Percentiles rank a stretch among this genome's conserved stretches.
Evolutionary conservation across 2,329 filamentous ascomycete genomes (phyloP).

Genomic region (Thermoascus crustaceus): DNA sequence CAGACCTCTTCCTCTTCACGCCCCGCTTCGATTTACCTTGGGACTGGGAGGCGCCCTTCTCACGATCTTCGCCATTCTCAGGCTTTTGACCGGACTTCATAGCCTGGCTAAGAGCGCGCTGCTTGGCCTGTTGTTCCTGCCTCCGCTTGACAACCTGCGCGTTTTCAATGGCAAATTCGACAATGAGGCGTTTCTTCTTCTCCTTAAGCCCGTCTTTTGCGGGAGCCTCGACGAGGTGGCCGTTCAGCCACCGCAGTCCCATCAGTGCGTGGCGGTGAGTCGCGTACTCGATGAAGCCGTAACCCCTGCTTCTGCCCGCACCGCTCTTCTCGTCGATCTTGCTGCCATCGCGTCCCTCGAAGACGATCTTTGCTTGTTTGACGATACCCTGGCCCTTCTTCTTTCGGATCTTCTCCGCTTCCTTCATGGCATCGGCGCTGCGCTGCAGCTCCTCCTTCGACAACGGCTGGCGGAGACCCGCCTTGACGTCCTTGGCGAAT

Average conservation of each 20-base stretch:
- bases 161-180: constrained; percentile 97
- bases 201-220: constrained; percentile 44
- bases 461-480: constrained; percentile 63
- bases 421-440: constrained; percentile 69
- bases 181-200: constrained; percentile 81
- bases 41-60: constrained; percentile 1
- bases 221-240: constrained; percentile 48
- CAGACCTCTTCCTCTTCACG: constrained; percentile 27
- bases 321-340: constrained; percentile 72
- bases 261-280: constrained; percentile 91
- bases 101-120: constrained; percentile 14
- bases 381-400: constrained; percentile 79
- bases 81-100: too few species aligned
- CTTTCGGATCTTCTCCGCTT: constrained; percentile 72
- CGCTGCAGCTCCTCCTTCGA: constrained; percentile 83
- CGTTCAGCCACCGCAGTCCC: constrained; percentile 90
- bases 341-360: constrained; percentile 75
- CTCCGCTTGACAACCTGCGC: constrained; percentile 86
- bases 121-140: constrained; percentile 25
- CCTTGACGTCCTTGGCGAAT: constrained; percentile 84
- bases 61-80: constrained; percentile 13
- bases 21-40: constrained; percentile 11
- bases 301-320: constrained; percentile 78
- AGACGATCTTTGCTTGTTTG: constrained; percentile 88
- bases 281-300: constrained; percentile 95